Evolutionary conservation across 1,284 basidiomycete genomes (phyloP).

Genomic region (Quambalaria eucalypti): DNA sequence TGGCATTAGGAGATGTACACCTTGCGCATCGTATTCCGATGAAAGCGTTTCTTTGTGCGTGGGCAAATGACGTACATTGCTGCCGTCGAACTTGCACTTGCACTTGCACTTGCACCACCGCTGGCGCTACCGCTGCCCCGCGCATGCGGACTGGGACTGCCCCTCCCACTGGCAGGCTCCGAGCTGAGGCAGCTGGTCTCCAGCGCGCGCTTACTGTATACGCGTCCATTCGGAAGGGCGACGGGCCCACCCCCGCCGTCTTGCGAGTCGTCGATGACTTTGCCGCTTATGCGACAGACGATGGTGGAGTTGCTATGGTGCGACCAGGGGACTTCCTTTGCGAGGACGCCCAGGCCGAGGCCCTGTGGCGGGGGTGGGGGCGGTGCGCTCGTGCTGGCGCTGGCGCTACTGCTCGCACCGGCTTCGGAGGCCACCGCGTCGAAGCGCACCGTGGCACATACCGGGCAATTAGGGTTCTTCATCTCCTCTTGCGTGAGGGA

Average conservation of each 20-base stretch:
- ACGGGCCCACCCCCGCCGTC: slow-evolving; percentile 56
- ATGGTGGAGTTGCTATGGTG: slow-evolving; percentile 93
- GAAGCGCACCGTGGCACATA: slow-evolving; percentile 2
- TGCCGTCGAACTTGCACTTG: background rate
- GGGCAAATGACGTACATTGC: slow-evolving; percentile 68
- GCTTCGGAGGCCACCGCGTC: no score
- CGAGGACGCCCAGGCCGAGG: slow-evolving; percentile 62
- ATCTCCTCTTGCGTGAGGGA: background rate
- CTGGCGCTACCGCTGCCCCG: background rate
- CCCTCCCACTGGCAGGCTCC: slow-evolving; percentile 75
- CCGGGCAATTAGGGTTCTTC: slow-evolving; percentile 7
- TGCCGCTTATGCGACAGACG: slow-evolving; percentile 78
- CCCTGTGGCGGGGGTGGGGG: slow-evolving; percentile 21
- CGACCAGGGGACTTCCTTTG: slow-evolving; percentile 73
- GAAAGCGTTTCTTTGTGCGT: slow-evolving; percentile 60
- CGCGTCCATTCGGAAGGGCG: slow-evolving; percentile 82
- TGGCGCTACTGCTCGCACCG: no score
- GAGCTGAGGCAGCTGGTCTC: background rate
- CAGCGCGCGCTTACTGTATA: slow-evolving; percentile 70
- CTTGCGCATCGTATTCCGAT: slow-evolving; percentile 64
- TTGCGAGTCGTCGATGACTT: slow-evolving; percentile 88
- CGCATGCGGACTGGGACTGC: slow-evolving; percentile 56
- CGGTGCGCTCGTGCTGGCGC: background rate
- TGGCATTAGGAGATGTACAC: slow-evolving; percentile 36
- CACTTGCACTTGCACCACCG: background rate